A percentile compares a stretch with the other conserved stretches of the same genome.
These are phyloP conservation scores for Aspergillus egyptiacus DNA, from an alignment of 495 filamentous ascomycete genomes.

Conservation along the genomic window DNA sequence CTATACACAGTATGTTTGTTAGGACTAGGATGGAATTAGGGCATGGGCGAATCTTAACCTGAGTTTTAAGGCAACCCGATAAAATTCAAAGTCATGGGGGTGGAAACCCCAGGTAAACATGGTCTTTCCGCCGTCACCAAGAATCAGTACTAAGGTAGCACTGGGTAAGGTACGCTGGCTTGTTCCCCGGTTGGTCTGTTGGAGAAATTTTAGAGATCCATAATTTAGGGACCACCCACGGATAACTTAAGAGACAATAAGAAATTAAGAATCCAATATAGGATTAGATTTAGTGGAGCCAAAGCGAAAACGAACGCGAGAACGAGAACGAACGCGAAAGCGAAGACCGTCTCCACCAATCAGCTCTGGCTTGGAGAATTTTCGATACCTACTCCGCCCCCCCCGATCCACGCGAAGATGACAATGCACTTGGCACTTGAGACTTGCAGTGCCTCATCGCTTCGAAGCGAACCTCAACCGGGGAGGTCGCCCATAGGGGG, in stretches of 20 bases:
- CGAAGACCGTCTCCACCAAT: slow-evolving; percentile 19
- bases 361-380: background rate
- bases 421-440: background rate
- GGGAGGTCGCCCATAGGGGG: no score
- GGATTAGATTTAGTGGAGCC: slow-evolving; percentile 1
- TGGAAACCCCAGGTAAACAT: no score
- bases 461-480: background rate
- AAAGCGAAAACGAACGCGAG: slow-evolving; percentile 20
- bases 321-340: slow-evolving; percentile 9
- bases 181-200: no score
- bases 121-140: no score
- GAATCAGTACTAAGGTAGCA: no score
- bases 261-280: background rate
- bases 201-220: background rate
- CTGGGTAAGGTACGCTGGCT: no score
- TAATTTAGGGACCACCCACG: background rate
- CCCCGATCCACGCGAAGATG: slow-evolving; percentile 8
- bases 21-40: no score
- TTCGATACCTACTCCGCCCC: slow-evolving; percentile 11
- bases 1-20: no score
- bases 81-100: no score
- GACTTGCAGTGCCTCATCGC: background rate
- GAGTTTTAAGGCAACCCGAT: no score
- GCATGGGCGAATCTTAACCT: no score
- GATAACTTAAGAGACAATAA: background rate